Conservation (phyloP, 1,284 basidiomycete species). For the Bjerkandera adusta region DNA sequence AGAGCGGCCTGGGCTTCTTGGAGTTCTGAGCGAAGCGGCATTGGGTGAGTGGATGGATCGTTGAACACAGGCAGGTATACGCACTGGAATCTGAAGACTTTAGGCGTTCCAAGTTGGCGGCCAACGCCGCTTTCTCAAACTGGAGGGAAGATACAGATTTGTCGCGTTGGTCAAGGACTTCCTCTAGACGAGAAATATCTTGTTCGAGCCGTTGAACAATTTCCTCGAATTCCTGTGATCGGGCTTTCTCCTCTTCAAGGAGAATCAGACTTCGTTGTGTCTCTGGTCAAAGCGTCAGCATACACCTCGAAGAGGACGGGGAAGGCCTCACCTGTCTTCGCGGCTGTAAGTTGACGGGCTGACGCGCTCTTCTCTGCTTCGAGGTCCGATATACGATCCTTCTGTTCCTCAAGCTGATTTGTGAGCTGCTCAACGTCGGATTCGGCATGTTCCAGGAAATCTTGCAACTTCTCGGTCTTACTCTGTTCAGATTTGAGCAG, state of each 20-base stretch:
- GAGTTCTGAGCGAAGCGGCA: conserved; percentile 15
- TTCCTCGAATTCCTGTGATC: conserved; percentile 16
- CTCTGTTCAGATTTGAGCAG: conserved; percentile 25
- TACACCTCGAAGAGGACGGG: background rate
- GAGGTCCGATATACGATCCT: conserved; percentile 12
- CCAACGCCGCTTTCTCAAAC: conserved; percentile 17
- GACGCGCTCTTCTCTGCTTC: conserved; percentile 14
- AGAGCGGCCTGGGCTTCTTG: conserved; percentile 18
- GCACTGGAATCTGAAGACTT: conserved; percentile 17
- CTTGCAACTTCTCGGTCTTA: conserved; percentile 20
- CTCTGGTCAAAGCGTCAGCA: background rate
- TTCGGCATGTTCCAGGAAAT: conserved; percentile 18
- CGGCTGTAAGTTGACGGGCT: conserved; percentile 4
- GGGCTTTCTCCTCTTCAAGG: conserved; percentile 25
- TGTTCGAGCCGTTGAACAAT: conserved; percentile 15
- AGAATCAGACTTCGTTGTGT: conserved; percentile 19
- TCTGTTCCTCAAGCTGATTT: conserved; percentile 17
- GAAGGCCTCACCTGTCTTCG: conserved; percentile 12
- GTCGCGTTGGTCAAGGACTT: conserved; percentile 14
- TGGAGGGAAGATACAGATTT: conserved; percentile 17
- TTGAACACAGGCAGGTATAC: background rate
- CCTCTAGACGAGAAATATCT: conserved; percentile 13
- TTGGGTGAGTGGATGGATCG: background rate
- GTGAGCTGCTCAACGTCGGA: conserved; percentile 16
- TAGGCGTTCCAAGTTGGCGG: conserved; percentile 14